Conservation (phyloP, 345 rosid species). For the Sonneratia caseolaris region DNA sequence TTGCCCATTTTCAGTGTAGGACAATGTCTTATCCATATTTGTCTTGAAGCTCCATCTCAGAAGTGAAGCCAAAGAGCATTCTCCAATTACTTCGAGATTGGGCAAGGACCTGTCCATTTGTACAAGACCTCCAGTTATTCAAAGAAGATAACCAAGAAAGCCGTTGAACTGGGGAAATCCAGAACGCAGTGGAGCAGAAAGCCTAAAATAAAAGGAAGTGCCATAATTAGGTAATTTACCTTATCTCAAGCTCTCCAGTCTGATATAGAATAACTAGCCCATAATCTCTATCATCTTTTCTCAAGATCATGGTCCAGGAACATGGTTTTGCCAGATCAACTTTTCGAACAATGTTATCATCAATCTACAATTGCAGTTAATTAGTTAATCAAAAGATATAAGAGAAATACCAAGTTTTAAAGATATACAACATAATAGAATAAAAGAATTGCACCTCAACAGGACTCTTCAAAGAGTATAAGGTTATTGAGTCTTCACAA, state of each 20-base stretch:
- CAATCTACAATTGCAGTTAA: slow-evolving; percentile 35
- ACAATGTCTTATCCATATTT: slow-evolving; percentile 55
- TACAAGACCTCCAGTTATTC: neutral
- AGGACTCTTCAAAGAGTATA: slow-evolving; percentile 40
- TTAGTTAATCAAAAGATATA: slow-evolving; percentile 10
- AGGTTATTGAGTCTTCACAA: slow-evolving; percentile 47
- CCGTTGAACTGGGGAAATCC: neutral
- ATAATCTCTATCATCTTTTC: slow-evolving; percentile 34
- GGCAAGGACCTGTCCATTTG: slow-evolving; percentile 58
- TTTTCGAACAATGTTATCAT: slow-evolving; percentile 28
- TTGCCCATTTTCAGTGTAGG: slow-evolving; percentile 40
- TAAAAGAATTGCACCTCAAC: slow-evolving; percentile 45
- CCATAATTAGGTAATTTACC: slow-evolving; percentile 22
- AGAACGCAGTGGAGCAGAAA: neutral
- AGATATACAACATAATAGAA: neutral
- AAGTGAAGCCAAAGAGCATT: slow-evolving; percentile 51
- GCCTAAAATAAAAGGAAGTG: neutral
- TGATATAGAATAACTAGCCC: slow-evolving; percentile 52
- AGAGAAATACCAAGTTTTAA: neutral
- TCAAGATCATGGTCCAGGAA: slow-evolving; percentile 60
- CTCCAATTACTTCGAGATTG: slow-evolving; percentile 54
- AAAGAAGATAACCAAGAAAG: neutral
- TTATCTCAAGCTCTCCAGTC: slow-evolving; percentile 69
- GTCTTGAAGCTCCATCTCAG: slow-evolving; percentile 71
- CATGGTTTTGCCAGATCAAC: slow-evolving; percentile 51